Evolutionary conservation across 176 grass and related monocot species (phyloP).

Genomic region (Elaeis guineensis): DNA sequence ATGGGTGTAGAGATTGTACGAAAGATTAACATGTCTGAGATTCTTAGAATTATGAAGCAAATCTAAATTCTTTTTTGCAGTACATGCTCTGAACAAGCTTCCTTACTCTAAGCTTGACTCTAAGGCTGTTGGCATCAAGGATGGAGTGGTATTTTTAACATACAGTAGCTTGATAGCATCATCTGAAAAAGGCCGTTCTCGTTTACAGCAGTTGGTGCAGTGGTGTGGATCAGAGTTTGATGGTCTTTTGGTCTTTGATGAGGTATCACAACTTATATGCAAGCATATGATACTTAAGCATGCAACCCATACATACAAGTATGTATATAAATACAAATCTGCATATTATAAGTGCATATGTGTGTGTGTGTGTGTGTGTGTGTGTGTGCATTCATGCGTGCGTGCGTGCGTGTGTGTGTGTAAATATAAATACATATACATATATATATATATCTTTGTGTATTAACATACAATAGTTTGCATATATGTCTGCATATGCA

Average conservation of each 20-base stretch:
- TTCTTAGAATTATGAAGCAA: neutral
- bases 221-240: constrained; percentile 91
- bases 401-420: too few relatives aligned
- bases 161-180: constrained; percentile 98
- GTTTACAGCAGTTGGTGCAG: constrained; percentile 91
- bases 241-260: constrained; percentile 91
- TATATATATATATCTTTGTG: too few relatives aligned
- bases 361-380: too few relatives aligned
- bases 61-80: constrained; percentile 43
- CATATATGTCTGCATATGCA: too few relatives aligned
- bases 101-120: constrained; percentile 96
- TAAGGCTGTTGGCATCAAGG: constrained; percentile 92
- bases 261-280: constrained; percentile 46
- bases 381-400: too few relatives aligned
- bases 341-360: too few relatives aligned
- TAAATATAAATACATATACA: too few relatives aligned
- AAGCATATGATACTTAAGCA: neutral
- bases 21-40: too few relatives aligned
- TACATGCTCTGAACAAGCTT: constrained; percentile 98
- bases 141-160: constrained; percentile 94
- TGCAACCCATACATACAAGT: too few relatives aligned
- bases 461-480: too few relatives aligned
- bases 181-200: constrained; percentile 91
- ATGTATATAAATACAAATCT: too few relatives aligned
- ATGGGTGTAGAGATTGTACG: too few relatives aligned